Evolutionary conservation across 257 asterid species (phyloP), one percentile per base, ranked within the genome.

Genomic region (Primulina eburnea): DNA sequence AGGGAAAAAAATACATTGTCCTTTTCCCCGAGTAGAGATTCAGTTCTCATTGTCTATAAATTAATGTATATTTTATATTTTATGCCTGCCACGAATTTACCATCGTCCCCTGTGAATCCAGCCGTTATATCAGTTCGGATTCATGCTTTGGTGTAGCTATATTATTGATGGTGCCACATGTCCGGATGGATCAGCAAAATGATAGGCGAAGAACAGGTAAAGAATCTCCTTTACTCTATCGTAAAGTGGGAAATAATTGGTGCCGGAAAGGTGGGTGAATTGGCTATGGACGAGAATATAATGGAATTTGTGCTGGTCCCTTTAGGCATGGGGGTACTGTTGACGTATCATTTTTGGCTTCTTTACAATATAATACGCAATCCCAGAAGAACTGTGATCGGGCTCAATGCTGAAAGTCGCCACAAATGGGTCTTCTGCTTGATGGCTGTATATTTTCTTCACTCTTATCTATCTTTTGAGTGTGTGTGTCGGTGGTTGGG

Each of bases 261-360:
- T 14, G 62, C 18, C 33, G 55, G 21, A 17, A 43, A 68, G 43
- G 21, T 26, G 4, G n/a, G 61, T 24, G 24, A 62, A 1, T n/a
- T 69, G 26, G 37, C 34, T 47, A 86, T 89, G 97, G 80, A 84
- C 68, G 95, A 84, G 56, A 73, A 76, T 43, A 70, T 83, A 65
- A 55, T 91, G 74, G 97, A 91, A 68, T 80, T 26, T 7, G 78
- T 84, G 29, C 79, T 90, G n/a, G 97, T 87, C 60, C 96, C 97
- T 11, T 33, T 85, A 69, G 97, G 97, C 14, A 55, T 89, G 85
- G 81, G 72, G 9, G 40, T 87, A 16, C 28, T 91, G 43, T 5
- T 82, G 57, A 52, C 63, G 2, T 91, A 91, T 64, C 97, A 91
- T 75, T 60, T 74, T 1, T 91, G 97, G 97, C 95, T 89, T 75